Percentiles rank a stretch among this genome's conserved stretches.
Evolutionary conservation across 257 asterid species (phyloP).

Genomic region (Gynochthodes officinalis): DNA sequence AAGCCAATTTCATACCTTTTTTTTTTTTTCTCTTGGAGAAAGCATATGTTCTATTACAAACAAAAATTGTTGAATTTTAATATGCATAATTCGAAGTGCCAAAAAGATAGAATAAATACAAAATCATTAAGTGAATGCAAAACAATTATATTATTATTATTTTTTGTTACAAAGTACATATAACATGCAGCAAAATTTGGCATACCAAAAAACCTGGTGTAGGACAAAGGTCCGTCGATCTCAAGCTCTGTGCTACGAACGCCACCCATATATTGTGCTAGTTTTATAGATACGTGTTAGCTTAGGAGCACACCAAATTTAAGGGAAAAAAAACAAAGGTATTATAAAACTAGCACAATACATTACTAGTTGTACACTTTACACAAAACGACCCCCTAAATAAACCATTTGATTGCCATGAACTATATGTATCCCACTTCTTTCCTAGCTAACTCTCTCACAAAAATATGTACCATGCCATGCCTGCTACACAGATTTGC

Average conservation of each 20-base stretch:
- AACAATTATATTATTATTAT: too few species aligned
- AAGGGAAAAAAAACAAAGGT: background rate
- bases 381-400: slow-evolving; percentile 6
- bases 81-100: too few species aligned
- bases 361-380: background rate
- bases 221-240: too few species aligned
- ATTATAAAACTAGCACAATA: background rate
- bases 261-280: too few species aligned
- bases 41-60: too few species aligned
- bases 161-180: too few species aligned
- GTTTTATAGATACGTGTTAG: background rate
- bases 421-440: slow-evolving; percentile 8
- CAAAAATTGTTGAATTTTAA: too few species aligned
- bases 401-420: background rate
- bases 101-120: too few species aligned
- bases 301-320: background rate
- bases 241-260: too few species aligned
- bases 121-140: too few species aligned
- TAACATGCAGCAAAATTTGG: background rate
- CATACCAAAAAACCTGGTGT: slow-evolving; percentile 8
- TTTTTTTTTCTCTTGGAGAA: too few species aligned
- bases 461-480: slow-evolving; percentile 23
- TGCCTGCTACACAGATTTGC: slow-evolving; percentile 25
- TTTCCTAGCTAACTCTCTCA: slow-evolving; percentile 10
- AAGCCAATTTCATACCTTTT: too few species aligned